These are phyloP conservation scores for Termitomyces heimii DNA, from an alignment of 768 basidiomycete genomes.

Conservation along the genomic window DNA sequence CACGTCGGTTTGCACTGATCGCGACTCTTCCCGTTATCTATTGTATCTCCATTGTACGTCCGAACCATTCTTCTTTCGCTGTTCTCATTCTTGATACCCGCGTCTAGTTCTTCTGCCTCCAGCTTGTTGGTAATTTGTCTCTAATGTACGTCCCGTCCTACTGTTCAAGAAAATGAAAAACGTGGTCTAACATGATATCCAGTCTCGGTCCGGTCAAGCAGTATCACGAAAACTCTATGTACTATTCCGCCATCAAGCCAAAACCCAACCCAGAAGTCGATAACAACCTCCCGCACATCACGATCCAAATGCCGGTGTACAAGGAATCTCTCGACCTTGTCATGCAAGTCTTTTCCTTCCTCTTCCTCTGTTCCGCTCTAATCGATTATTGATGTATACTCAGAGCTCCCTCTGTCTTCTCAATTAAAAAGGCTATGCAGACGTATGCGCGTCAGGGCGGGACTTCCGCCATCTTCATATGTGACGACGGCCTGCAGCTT, in stretches of 20 bases:
- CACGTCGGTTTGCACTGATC: slow-evolving; percentile 59
- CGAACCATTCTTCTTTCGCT: background rate
- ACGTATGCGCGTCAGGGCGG: slow-evolving; percentile 80
- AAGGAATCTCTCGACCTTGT: slow-evolving; percentile 73
- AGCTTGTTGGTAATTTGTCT: slow-evolving; percentile 60
- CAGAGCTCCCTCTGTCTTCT: slow-evolving; percentile 69
- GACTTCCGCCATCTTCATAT: slow-evolving; percentile 75
- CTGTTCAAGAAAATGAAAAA: background rate
- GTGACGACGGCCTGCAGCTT: slow-evolving; percentile 80
- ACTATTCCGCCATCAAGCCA: slow-evolving; percentile 70
- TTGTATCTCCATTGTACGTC: slow-evolving; percentile 67
- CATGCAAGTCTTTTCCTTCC: slow-evolving; percentile 42
- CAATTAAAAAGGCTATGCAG: slow-evolving; percentile 80
- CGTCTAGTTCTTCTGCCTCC: slow-evolving; percentile 67
- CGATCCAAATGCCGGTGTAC: slow-evolving; percentile 84
- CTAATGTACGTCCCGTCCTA: slow-evolving; percentile 34
- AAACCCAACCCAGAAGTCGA: slow-evolving; percentile 63
- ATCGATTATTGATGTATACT: background rate
- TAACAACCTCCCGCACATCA: slow-evolving; percentile 67
- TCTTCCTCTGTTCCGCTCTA: background rate
- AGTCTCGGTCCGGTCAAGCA: slow-evolving; percentile 79
- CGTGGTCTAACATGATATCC: background rate
- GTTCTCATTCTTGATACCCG: background rate
- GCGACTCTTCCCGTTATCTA: slow-evolving; percentile 65
- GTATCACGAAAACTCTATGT: slow-evolving; percentile 78